Conservation (phyloP, 129 eudicot species). For the Oenanthe sinensis region DNA sequence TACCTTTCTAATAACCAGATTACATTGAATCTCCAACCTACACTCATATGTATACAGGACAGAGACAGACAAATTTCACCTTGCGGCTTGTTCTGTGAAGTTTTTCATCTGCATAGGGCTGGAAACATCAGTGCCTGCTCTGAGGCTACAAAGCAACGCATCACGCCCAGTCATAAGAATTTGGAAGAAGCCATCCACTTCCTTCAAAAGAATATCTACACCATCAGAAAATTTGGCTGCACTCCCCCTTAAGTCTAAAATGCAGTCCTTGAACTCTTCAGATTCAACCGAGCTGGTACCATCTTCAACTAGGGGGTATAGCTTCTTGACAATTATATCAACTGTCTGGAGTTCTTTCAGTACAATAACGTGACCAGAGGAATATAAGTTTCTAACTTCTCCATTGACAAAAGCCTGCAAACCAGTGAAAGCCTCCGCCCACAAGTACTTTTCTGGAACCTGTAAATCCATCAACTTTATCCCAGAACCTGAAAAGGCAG, state of each 20-base stretch:
- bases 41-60: constrained; percentile 10
- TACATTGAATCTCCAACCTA: constrained; percentile 12
- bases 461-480: constrained; percentile 53
- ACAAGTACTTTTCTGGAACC: constrained; percentile 45
- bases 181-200: constrained; percentile 67
- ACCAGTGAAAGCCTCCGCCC: constrained; percentile 66
- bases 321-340: constrained; percentile 38
- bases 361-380: constrained; percentile 30
- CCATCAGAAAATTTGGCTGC: constrained; percentile 55
- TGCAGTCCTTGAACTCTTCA: constrained; percentile 24
- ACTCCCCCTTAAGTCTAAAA: constrained; percentile 27
- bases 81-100: constrained; percentile 15
- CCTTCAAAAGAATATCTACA: constrained; percentile 61
- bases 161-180: constrained; percentile 68
- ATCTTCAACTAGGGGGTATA: constrained; percentile 53
- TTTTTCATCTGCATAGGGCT: background rate
- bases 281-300: constrained; percentile 36
- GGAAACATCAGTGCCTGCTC: constrained; percentile 21
- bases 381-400: constrained; percentile 42
- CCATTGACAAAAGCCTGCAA: constrained; percentile 44
- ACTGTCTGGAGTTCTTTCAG: constrained; percentile 67
- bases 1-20: constrained; percentile 2
- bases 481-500: constrained; percentile 66
- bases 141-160: constrained; percentile 70
- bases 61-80: constrained; percentile 21